A percentile compares a stretch with the other conserved stretches of the same genome.
These are phyloP conservation scores for Naegleria gruberi DNA, from an alignment of 208 protist genomes.

Conservation along the genomic window DNA sequence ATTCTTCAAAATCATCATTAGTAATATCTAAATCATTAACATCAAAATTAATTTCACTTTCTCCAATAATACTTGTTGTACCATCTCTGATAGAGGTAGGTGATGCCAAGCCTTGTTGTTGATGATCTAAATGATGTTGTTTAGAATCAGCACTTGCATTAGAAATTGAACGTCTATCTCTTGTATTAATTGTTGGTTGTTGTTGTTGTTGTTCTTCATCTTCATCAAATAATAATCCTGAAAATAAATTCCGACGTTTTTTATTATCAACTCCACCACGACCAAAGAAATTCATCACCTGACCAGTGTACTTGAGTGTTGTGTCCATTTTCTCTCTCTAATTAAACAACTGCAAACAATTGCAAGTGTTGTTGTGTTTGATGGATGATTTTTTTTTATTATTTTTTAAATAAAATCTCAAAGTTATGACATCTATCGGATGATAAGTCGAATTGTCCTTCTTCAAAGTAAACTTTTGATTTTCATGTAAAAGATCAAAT, in stretches of 20 bases:
- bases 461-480: too few species aligned
- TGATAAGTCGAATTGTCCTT: too few species aligned
- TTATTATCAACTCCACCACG: neutral
- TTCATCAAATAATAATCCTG: neutral
- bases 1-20: slow-evolving; percentile 5
- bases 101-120: neutral
- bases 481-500: too few species aligned
- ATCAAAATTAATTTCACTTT: neutral
- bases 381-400: too few species aligned
- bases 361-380: neutral
- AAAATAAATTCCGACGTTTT: neutral
- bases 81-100: neutral
- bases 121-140: neutral
- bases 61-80: neutral
- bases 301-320: neutral
- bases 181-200: neutral
- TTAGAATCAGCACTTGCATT: neutral
- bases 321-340: neutral
- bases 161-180: neutral
- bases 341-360: too few species aligned
- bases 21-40: slow-evolving; percentile 12
- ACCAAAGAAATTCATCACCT: neutral
- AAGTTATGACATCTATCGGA: too few species aligned
- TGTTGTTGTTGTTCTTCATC: neutral
- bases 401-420: too few species aligned